Evolutionary conservation across 179 eudicot species (phyloP).

Genomic region (Drosera spatulata): DNA sequence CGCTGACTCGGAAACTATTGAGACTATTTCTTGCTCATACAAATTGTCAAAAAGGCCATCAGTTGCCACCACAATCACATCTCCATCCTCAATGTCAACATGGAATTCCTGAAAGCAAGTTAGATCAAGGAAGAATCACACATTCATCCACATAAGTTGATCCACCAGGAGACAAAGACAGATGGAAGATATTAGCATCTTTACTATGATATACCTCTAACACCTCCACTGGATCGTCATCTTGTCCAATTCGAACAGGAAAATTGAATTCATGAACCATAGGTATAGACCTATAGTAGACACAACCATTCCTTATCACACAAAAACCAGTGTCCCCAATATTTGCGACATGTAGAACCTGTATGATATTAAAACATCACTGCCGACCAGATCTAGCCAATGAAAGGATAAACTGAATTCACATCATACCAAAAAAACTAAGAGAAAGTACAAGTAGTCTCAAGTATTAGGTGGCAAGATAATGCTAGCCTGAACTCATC

Average conservation of each 20-base stretch:
- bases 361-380: constrained; percentile 4
- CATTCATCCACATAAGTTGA: background rate
- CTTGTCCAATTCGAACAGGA: constrained; percentile 44
- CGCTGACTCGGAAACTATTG: constrained; percentile 36
- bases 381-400: background rate
- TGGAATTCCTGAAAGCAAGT: constrained; percentile 39
- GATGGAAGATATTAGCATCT: background rate
- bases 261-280: constrained; percentile 55
- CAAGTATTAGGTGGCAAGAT: too few relatives aligned
- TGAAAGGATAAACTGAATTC: background rate
- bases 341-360: constrained; percentile 76
- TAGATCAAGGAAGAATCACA: background rate
- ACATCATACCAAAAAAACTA: background rate
- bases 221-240: constrained; percentile 40
- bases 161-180: background rate
- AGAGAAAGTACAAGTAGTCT: background rate
- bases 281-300: constrained; percentile 49
- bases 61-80: constrained; percentile 63
- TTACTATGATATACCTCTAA: constrained; percentile 34
- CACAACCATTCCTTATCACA: constrained; percentile 44
- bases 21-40: constrained; percentile 61
- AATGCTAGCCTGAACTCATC: too few relatives aligned
- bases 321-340: constrained; percentile 80
- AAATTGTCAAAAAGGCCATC: constrained; percentile 91
- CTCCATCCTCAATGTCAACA: constrained; percentile 61